Evolutionary conservation across 2,329 filamentous ascomycete genomes (phyloP), one percentile per base, ranked within the genome.

Genomic region (Cladosporium sp.): DNA sequence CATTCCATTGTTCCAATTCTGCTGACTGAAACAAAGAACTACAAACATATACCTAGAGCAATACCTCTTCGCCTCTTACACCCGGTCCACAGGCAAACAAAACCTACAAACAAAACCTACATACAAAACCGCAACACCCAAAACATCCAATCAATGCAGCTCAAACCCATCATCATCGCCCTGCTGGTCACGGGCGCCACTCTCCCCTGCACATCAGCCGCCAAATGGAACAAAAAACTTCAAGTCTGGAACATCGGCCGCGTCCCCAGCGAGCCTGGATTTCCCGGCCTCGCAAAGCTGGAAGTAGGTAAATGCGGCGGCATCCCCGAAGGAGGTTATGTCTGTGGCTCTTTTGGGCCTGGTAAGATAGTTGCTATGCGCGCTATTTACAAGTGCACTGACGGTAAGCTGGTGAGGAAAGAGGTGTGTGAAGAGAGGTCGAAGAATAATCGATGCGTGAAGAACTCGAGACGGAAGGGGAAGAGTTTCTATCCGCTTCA

Each of bases 291-390:
- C 18, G 42, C 42, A 16, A n/a, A 19, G 33, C 16, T 11, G 9
- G 18, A 22, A 11, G 19, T 33, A 15, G 42, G 42, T 1, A 33
- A 20, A 4, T 45, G 42, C 19, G 42, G 42, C 32, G 42, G 30
- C 13, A 45, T 45, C 7, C 30, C 29, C 1, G 19, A 45, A 27
- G 42, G 42, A 29, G 29, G 30, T 3, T 33, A 45, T n/a, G 42
- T 19, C 6, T 45, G 42, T 13, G 42, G 42, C 16, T 45, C 42
- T 7, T 45, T 36, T 3, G 42, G 42, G 3, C 42, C 42, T 1
- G 32, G 42, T 6, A 45, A 45, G n/a, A 36, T 35, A 9, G n/a
- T 45, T 3, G 42, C 42, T 4, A 35, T 45, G 42, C 29, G 42
- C 11, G 42, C 42, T 2, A 45, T 45, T 1, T 45, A 45, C 30